Conservation (phyloP, 371 early-diverging fungal genomes). For the Basidiobolus meristosporus region DNA sequence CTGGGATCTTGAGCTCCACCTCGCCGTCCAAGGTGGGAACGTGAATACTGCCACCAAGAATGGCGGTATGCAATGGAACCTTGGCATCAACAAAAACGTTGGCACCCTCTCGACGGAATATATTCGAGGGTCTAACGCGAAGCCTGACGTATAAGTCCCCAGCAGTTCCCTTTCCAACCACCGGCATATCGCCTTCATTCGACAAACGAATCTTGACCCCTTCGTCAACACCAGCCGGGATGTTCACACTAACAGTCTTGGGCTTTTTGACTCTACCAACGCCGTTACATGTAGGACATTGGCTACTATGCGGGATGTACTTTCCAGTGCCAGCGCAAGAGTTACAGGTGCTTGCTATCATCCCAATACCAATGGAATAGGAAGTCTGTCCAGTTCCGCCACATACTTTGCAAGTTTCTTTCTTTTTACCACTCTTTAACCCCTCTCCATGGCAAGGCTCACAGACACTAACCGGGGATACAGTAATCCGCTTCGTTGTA, state of each 20-base stretch:
- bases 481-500: conserved; percentile 28
- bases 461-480: conserved; percentile 44
- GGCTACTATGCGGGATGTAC: conserved; percentile 33
- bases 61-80: conserved; percentile 66
- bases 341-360: conserved; percentile 35
- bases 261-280: conserved; percentile 50
- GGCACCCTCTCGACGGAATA: conserved; percentile 57
- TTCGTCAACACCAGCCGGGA: conserved; percentile 69
- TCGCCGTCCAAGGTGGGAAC: conserved; percentile 86
- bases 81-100: conserved; percentile 50
- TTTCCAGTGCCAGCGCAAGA: conserved; percentile 72
- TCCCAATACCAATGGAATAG: conserved; percentile 24
- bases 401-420: conserved; percentile 47
- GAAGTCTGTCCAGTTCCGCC: conserved; percentile 69
- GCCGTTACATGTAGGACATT: conserved; percentile 65
- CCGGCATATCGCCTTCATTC: conserved; percentile 73
- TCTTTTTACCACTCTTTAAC: conserved; percentile 46
- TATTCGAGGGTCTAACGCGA: conserved; percentile 40
- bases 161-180: conserved; percentile 38
- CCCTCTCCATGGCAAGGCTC: conserved; percentile 63
- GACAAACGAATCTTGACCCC: conserved; percentile 51
- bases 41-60: conserved; percentile 67
- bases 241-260: conserved; percentile 44
- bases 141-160: conserved; percentile 73
- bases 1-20: conserved; percentile 66